Percentiles rank a stretch among this genome's conserved stretches.
phyloP scores from a whole-genome alignment of 2,329 filamentous ascomycete species.

The Paracoccidioides lutzii region DNA sequence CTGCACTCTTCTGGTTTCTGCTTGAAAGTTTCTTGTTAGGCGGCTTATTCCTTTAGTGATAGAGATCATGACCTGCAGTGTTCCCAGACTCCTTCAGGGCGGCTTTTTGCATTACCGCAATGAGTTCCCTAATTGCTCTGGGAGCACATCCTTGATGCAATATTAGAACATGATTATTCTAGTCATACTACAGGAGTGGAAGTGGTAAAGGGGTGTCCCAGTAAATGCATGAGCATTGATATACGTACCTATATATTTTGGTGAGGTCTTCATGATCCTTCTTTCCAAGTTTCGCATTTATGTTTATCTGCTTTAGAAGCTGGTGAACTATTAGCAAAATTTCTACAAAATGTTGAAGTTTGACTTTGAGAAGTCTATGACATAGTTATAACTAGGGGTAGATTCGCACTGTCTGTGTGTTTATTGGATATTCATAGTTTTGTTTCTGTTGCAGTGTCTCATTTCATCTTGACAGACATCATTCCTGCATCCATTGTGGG shows the following conservation, averaged over 20 bases:
- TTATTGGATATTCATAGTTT: constrained; percentile 13
- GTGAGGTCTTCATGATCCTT: constrained; percentile 11
- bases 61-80: not conserved
- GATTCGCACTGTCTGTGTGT: too few species aligned
- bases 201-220: not conserved
- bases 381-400: too few species aligned
- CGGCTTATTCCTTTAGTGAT: not conserved
- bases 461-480: constrained; percentile 15
- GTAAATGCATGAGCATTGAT: not conserved
- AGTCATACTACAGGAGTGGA: not conserved
- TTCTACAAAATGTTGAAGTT: not conserved
- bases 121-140: not conserved
- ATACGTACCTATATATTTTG: constrained; percentile 12
- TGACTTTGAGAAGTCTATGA: too few species aligned
- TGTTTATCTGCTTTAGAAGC: constrained; percentile 15
- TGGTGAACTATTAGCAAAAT: not conserved
- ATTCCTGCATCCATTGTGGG: not conserved
- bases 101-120: not conserved
- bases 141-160: not conserved
- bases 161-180: not conserved
- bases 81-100: not conserved
- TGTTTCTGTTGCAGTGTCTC: constrained; percentile 16
- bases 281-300: constrained; percentile 7
- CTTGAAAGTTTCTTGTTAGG: not conserved
- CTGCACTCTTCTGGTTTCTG: not conserved